phyloP scores from a whole-genome alignment of 1,284 basidiomycete species.

The Bjerkandera adusta region DNA sequence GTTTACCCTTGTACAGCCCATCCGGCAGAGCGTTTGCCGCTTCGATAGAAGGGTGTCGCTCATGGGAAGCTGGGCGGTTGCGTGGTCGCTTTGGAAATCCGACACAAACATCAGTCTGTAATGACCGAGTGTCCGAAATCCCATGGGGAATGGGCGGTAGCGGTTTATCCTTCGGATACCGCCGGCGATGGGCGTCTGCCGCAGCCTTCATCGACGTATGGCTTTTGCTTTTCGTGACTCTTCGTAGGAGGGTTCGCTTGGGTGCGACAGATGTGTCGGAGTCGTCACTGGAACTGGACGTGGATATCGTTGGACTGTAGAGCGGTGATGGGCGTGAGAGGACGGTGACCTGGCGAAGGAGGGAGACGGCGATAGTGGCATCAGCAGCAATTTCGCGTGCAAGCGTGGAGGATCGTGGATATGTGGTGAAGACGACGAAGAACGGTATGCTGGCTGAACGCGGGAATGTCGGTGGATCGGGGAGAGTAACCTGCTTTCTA shows the following conservation, averaged over 20 bases:
- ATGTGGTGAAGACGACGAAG: conserved; percentile 70
- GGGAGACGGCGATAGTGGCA: conserved; percentile 62
- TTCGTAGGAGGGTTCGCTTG: conserved; percentile 41
- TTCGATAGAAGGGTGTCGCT: conserved; percentile 46
- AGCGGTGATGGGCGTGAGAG: conserved; percentile 26
- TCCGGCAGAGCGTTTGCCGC: conserved; percentile 52
- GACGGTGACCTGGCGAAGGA: conserved; percentile 55
- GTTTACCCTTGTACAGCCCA: conserved; percentile 59
- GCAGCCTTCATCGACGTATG: conserved; percentile 21
- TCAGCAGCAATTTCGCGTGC: conserved; percentile 65
- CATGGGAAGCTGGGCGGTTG: conserved; percentile 31
- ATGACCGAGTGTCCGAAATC: conserved; percentile 45
- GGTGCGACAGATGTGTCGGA: conserved; percentile 34
- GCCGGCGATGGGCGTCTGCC: conserved; percentile 1
- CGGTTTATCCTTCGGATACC: conserved; percentile 37
- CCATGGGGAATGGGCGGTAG: conserved; percentile 36
- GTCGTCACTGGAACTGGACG: conserved; percentile 47
- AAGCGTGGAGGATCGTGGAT: conserved; percentile 47
- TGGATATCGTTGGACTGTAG: conserved; percentile 38
- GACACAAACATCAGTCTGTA: conserved; percentile 53
- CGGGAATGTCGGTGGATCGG: conserved; percentile 54
- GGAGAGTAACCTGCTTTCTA: conserved; percentile 53
- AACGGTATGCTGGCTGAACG: conserved; percentile 59
- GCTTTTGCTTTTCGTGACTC: conserved; percentile 40
- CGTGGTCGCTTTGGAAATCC: conserved; percentile 71